Percentiles rank a stretch among this genome's conserved stretches.
These are phyloP conservation scores for Fragilaria crotonensis DNA, from an alignment of 108 stramenopile species.

Conservation along the genomic window DNA sequence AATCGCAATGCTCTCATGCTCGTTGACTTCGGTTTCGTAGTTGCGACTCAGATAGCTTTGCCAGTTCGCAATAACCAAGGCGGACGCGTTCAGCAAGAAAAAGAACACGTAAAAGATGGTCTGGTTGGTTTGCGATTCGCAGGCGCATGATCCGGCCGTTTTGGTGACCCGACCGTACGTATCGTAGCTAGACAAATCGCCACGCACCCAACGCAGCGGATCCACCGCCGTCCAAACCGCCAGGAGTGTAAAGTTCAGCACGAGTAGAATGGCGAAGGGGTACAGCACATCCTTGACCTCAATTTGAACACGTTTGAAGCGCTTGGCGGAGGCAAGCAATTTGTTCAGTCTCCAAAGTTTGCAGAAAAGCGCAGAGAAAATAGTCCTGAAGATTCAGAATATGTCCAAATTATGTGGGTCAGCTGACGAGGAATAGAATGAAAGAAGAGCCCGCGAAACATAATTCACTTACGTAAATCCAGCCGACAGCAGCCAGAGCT, in stretches of 20 bases:
- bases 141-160: background rate
- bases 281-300: background rate
- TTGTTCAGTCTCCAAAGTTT: slow-evolving; percentile 16
- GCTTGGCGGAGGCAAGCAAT: background rate
- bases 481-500: slow-evolving; percentile 9
- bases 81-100: slow-evolving; percentile 10
- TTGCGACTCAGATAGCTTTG: slow-evolving; percentile 41
- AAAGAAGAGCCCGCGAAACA: too few relatives aligned
- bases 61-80: slow-evolving; percentile 21
- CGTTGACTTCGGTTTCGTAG: slow-evolving; percentile 31
- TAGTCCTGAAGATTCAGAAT: too few relatives aligned
- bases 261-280: slow-evolving; percentile 7
- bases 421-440: too few relatives aligned
- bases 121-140: background rate
- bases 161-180: background rate
- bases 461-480: too few relatives aligned
- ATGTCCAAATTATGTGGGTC: too few relatives aligned
- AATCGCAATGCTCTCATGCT: slow-evolving; percentile 28
- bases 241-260: slow-evolving; percentile 1
- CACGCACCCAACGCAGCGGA: background rate
- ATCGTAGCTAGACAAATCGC: background rate
- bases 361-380: slow-evolving; percentile 12
- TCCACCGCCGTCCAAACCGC: background rate
- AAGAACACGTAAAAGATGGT: background rate
- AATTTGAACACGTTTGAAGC: background rate